phyloP scores from a whole-genome alignment of 306 rosid genomes.

The Dryas drummondii region DNA sequence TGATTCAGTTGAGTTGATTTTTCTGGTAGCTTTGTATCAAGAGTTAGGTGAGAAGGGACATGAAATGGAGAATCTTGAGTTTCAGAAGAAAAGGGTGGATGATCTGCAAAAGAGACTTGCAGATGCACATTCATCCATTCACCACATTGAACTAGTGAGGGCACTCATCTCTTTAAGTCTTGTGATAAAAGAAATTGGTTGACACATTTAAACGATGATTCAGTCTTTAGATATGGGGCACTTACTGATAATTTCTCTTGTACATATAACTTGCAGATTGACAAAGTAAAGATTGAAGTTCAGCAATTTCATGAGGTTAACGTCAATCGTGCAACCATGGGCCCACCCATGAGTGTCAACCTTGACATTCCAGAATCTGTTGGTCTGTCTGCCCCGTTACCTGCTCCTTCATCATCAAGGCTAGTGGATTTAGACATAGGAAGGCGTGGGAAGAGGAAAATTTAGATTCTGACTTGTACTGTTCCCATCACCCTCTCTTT shows the following conservation, averaged over 20 bases:
- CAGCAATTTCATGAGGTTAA: constrained; percentile 52
- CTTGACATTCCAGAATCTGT: constrained; percentile 95
- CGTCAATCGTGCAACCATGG: constrained; percentile 55
- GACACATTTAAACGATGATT: constrained; percentile 10
- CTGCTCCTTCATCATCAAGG: constrained; percentile 53
- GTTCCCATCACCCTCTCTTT: background rate
- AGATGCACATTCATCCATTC: constrained; percentile 77
- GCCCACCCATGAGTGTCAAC: constrained; percentile 49
- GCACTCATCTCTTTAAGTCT: constrained; percentile 5
- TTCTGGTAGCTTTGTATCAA: constrained; percentile 68
- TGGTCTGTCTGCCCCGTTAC: constrained; percentile 62
- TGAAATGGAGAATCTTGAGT: constrained; percentile 87
- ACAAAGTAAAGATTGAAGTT: constrained; percentile 53
- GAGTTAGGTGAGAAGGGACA: constrained; percentile 89
- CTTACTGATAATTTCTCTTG: constrained; percentile 20
- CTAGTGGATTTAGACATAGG: constrained; percentile 72
- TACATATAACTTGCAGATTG: constrained; percentile 52
- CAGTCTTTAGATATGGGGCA: background rate
- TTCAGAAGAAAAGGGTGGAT: constrained; percentile 59
- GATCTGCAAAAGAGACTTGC: constrained; percentile 75
- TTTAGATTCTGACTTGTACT: constrained; percentile 39
- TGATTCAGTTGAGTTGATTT: background rate
- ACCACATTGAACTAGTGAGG: constrained; percentile 86
- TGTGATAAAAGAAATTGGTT: constrained; percentile 3
- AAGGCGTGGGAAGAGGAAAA: constrained; percentile 73